Evolutionary conservation across 1,139 yeast species (phyloP).

Genomic region (Pichia sorboxylosa): DNA sequence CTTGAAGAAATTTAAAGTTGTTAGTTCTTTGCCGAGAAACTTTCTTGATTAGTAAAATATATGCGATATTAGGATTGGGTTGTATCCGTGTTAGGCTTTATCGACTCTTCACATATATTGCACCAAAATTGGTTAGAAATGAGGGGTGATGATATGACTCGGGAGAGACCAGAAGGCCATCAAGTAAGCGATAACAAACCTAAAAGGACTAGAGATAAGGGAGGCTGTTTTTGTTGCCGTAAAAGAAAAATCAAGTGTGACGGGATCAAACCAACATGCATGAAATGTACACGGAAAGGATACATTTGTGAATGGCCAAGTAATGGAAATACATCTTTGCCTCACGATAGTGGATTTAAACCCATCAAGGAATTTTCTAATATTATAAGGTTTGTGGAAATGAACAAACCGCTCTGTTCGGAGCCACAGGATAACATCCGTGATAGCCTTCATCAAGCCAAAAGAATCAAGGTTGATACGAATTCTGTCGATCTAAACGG

Average conservation of each 20-base stretch:
- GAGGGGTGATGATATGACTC: neutral
- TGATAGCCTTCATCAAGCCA: neutral
- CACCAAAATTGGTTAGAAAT: too few species aligned
- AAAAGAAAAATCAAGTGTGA: slow-evolving; percentile 35
- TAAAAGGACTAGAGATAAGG: slow-evolving; percentile 8
- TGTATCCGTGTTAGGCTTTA: too few species aligned
- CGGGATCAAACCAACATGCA: slow-evolving; percentile 26
- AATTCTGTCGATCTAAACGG: neutral
- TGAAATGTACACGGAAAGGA: slow-evolving; percentile 24
- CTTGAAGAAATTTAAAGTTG: too few species aligned
- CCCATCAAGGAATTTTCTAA: too few species aligned
- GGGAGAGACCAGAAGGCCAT: too few species aligned
- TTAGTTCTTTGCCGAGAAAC: too few species aligned
- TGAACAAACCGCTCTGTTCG: neutral
- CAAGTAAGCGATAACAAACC: too few species aligned
- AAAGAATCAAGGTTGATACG: too few species aligned
- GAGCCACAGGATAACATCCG: neutral
- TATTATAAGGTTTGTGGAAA: too few species aligned
- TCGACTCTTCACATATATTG: too few species aligned
- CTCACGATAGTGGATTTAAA: slow-evolving; percentile 12
- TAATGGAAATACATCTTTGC: slow-evolving; percentile 21
- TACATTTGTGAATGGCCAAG: slow-evolving; percentile 31
- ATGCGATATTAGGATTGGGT: too few species aligned
- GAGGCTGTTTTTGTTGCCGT: slow-evolving; percentile 20
- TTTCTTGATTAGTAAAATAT: too few species aligned